Evolutionary conservation across 2,329 filamentous ascomycete species (phyloP).

Genomic region (Paraconiothyrium sp.): DNA sequence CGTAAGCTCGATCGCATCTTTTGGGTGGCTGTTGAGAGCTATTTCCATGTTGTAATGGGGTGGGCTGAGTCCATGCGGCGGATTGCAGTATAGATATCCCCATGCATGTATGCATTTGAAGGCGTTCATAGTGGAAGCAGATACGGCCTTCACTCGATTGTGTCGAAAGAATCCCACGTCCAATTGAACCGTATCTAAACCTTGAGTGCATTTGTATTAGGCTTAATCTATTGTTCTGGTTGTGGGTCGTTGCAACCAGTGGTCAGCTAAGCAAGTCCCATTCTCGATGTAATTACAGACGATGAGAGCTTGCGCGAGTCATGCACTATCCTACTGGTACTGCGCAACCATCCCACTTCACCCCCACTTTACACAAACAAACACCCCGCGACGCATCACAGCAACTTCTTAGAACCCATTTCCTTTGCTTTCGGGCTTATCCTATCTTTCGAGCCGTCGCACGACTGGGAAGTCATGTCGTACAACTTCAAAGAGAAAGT

Average conservation of each 20-base stretch:
- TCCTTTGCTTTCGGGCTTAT: background rate
- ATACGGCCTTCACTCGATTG: background rate
- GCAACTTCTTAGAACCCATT: background rate
- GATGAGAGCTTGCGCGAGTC: constrained; percentile 36
- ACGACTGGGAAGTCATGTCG: constrained; percentile 26
- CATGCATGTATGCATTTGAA: constrained; percentile 6
- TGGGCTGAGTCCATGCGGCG: background rate
- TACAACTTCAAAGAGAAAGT: constrained; percentile 43
- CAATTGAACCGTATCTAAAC: background rate
- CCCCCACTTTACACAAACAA: constrained; percentile 43
- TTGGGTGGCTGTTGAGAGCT: background rate
- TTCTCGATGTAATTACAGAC: background rate
- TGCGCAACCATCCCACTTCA: constrained; percentile 41
- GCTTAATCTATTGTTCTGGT: no score
- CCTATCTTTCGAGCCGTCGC: background rate
- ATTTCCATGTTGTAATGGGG: background rate
- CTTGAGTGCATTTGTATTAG: background rate
- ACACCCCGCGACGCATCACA: background rate
- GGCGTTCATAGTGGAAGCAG: background rate
- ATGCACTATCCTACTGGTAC: constrained; percentile 23
- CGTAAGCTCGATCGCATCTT: background rate
- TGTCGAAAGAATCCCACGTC: background rate
- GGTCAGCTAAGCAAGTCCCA: background rate
- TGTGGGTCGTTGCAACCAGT: no score
- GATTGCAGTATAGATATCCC: background rate